These are phyloP conservation scores for Bromus sterilis DNA, from an alignment of 176 grass and related monocot genomes.

Conservation along the genomic window DNA sequence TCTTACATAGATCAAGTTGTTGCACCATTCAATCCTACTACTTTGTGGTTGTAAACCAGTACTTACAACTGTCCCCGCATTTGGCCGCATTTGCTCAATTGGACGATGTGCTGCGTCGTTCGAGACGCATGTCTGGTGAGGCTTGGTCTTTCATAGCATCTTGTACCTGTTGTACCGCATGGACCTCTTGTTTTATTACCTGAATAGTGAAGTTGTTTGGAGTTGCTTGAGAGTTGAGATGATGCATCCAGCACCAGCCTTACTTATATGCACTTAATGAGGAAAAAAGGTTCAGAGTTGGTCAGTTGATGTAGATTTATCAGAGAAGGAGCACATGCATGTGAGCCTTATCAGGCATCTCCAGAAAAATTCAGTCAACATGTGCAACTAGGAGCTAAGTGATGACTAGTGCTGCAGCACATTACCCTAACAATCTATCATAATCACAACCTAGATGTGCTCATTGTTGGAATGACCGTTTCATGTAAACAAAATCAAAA, in stretches of 20 bases:
- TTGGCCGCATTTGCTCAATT: not conserved
- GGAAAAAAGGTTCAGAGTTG: not conserved
- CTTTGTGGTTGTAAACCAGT: not conserved
- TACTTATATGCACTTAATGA: not conserved
- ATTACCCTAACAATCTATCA: not conserved
- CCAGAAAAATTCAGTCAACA: not conserved
- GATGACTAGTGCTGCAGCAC: not conserved
- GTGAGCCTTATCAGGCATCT: conserved; percentile 9
- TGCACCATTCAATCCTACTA: not conserved
- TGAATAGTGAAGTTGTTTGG: conserved; percentile 23
- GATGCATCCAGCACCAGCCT: not conserved
- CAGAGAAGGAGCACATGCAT: conserved; percentile 19
- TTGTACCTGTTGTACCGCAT: not conserved
- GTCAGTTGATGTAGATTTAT: conserved; percentile 27
- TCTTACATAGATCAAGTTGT: not conserved
- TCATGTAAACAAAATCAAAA: not conserved
- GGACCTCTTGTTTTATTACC: conserved; percentile 25
- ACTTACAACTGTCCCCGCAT: not conserved
- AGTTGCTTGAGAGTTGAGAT: conserved; percentile 19
- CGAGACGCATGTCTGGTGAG: not conserved
- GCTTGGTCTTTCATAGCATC: not conserved
- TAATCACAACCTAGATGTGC: not conserved
- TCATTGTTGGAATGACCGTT: not conserved
- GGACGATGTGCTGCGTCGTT: not conserved
- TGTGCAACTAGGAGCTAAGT: not conserved